phyloP scores from a whole-genome alignment of 805 yeast species.

The Kuraishia borneana region DNA sequence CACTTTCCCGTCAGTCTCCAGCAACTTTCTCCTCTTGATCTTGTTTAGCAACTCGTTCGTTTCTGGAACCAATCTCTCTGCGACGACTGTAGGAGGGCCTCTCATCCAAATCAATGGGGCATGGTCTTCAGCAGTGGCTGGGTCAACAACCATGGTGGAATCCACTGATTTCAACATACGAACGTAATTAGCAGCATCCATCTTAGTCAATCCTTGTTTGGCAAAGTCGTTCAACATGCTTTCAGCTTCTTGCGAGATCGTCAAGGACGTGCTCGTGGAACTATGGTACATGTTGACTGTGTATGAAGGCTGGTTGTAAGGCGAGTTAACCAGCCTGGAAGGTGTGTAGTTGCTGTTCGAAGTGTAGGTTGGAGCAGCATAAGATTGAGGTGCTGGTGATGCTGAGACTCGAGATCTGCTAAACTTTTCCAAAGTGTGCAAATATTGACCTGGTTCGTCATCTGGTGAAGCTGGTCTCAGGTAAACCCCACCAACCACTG shows the following conservation, averaged over 20 bases:
- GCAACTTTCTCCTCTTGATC: neutral
- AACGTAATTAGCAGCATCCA: constrained; percentile 21
- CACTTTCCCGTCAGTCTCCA: constrained; percentile 3
- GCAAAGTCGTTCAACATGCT: constrained; percentile 21
- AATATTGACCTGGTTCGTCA: constrained; percentile 76
- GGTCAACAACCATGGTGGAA: neutral
- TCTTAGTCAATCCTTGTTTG: constrained; percentile 16
- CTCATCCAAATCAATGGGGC: constrained; percentile 52
- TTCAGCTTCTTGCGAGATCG: constrained; percentile 22
- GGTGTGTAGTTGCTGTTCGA: neutral
- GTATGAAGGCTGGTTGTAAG: constrained; percentile 16
- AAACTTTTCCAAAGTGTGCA: constrained; percentile 8
- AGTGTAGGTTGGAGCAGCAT: neutral
- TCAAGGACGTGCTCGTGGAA: constrained; percentile 22
- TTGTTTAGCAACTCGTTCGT: constrained; percentile 3
- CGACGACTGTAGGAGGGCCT: constrained; percentile 47
- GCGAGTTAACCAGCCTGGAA: constrained; percentile 19
- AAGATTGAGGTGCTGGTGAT: constrained; percentile 1
- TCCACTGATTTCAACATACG: constrained; percentile 7
- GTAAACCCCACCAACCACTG: constrained; percentile 88
- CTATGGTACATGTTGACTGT: constrained; percentile 19
- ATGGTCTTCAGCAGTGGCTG: neutral
- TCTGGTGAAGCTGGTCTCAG: constrained; percentile 61
- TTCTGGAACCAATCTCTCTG: constrained; percentile 22
- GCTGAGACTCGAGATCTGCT: neutral